phyloP scores from a whole-genome alignment of 331 rosid genomes.

The Malus hybrid region DNA sequence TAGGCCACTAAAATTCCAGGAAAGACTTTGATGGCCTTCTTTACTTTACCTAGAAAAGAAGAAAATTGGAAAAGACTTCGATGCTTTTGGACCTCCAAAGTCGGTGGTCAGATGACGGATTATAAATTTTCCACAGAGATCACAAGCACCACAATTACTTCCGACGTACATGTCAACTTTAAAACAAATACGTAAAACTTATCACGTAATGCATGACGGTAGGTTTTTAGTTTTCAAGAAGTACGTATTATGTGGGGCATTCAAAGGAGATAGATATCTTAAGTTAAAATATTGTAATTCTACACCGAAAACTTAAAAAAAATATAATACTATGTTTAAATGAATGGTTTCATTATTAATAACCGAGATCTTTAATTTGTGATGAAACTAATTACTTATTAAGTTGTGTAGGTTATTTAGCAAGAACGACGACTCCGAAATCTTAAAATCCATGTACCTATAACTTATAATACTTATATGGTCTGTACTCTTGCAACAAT shows the following conservation, averaged over 20 bases:
- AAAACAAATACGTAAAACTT: not conserved
- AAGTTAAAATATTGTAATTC: not conserved
- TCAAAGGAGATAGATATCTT: not conserved
- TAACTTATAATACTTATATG: too few species aligned
- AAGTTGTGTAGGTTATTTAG: not conserved
- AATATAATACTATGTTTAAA: too few species aligned
- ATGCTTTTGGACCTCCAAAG: not conserved
- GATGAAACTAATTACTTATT: not conserved
- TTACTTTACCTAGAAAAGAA: not conserved
- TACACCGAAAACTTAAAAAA: too few species aligned
- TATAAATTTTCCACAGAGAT: too few species aligned
- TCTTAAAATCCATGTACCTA: not conserved
- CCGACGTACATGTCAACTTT: not conserved
- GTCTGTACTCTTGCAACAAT: not conserved
- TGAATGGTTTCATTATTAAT: not conserved
- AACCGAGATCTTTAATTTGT: too few species aligned
- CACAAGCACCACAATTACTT: too few species aligned
- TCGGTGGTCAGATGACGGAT: slow-evolving; percentile 1
- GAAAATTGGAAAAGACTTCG: not conserved
- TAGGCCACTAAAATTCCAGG: not conserved
- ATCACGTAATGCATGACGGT: not conserved
- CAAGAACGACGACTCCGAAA: not conserved
- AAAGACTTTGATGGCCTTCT: not conserved
- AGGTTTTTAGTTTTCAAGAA: not conserved
- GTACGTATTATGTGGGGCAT: not conserved